A percentile compares a stretch with the other conserved stretches of the same genome.
Evolutionary conservation across 345 rosid genomes (phyloP).

Genomic region (Microthlaspi erraticum): DNA sequence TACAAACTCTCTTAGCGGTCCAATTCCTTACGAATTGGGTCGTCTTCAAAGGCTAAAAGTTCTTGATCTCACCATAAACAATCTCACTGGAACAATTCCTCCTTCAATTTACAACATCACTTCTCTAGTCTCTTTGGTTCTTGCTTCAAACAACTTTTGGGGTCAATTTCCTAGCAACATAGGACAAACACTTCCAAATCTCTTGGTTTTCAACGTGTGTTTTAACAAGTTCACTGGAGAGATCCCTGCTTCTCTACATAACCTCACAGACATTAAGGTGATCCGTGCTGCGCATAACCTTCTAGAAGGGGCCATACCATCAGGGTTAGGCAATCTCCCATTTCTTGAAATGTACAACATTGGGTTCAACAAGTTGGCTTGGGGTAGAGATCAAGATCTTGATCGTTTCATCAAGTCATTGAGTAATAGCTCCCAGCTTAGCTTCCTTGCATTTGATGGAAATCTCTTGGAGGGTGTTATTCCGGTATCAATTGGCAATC

Average conservation of each 20-base stretch:
- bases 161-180: constrained; percentile 49
- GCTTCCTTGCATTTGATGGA: constrained; percentile 50
- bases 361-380: constrained; percentile 45
- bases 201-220: constrained; percentile 48
- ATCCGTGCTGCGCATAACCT: constrained; percentile 48
- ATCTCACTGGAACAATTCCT: constrained; percentile 47
- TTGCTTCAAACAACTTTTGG: constrained; percentile 53
- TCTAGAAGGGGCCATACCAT: constrained; percentile 49
- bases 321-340: constrained; percentile 49
- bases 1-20: constrained; percentile 52
- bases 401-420: constrained; percentile 47
- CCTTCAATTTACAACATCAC: constrained; percentile 53
- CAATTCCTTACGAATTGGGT: constrained; percentile 48
- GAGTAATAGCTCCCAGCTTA: constrained; percentile 47
- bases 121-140: constrained; percentile 47
- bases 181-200: constrained; percentile 54
- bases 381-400: constrained; percentile 41
- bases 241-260: constrained; percentile 54
- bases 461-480: constrained; percentile 50
- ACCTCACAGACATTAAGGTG: constrained; percentile 48
- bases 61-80: constrained; percentile 54
- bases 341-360: constrained; percentile 50
- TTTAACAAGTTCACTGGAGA: constrained; percentile 51
- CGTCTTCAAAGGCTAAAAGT: constrained; percentile 42
- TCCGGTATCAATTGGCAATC: constrained; percentile 54